These are phyloP conservation scores for Hypoxylon sp. DNA, from an alignment of 2,329 filamentous ascomycete species.

Conservation along the genomic window DNA sequence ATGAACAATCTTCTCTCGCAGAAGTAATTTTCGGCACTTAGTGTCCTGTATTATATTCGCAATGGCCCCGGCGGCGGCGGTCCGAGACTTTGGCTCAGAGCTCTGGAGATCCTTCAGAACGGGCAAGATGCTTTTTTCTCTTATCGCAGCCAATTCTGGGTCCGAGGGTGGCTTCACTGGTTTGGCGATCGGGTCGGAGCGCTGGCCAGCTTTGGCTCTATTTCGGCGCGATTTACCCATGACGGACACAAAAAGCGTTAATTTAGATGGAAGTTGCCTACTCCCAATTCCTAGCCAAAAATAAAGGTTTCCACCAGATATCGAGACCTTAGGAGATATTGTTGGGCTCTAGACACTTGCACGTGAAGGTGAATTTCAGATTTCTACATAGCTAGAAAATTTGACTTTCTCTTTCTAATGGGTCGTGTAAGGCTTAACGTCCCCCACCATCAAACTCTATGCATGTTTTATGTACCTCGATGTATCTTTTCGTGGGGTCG, in stretches of 20 bases:
- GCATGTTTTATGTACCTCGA: slow-evolving; percentile 8
- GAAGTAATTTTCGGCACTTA: slow-evolving; percentile 74
- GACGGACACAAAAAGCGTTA: slow-evolving; percentile 24
- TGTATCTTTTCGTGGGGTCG: slow-evolving; percentile 29
- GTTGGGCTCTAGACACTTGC: slow-evolving; percentile 11
- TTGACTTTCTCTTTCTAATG: slow-evolving; percentile 38
- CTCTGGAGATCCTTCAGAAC: slow-evolving; percentile 73
- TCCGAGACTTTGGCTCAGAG: slow-evolving; percentile 71
- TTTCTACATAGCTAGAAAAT: slow-evolving; percentile 29
- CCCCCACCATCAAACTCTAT: slow-evolving; percentile 37
- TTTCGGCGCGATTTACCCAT: slow-evolving; percentile 75
- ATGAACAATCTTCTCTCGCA: slow-evolving; percentile 76
- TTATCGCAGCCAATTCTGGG: slow-evolving; percentile 73
- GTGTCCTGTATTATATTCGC: slow-evolving; percentile 73
- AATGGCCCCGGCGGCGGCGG: slow-evolving; percentile 71
- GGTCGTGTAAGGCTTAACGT: slow-evolving; percentile 35
- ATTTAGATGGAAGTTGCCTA: neutral
- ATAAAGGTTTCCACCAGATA: neutral
- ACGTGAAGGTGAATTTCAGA: slow-evolving; percentile 25
- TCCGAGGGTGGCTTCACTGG: slow-evolving; percentile 73
- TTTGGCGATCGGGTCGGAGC: slow-evolving; percentile 70
- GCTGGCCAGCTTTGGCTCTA: slow-evolving; percentile 63
- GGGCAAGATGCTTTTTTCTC: slow-evolving; percentile 74
- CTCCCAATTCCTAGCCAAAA: neutral
- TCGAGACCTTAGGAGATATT: neutral